phyloP scores from a whole-genome alignment of 495 filamentous ascomycete genomes.

The Amphirosellinia nigrospora region DNA sequence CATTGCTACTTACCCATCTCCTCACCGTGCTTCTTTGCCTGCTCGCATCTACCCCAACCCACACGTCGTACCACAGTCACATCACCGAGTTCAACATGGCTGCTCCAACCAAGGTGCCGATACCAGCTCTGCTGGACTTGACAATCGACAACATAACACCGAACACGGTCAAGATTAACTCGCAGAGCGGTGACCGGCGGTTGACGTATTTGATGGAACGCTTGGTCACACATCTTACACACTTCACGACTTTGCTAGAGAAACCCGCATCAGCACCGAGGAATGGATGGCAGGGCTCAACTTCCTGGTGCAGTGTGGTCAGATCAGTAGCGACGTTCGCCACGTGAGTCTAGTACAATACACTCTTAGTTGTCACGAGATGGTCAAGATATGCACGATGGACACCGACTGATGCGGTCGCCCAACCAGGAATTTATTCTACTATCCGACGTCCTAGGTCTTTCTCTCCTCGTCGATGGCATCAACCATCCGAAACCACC shows the following conservation, averaged over 20 bases:
- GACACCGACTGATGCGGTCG: background rate
- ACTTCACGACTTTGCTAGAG: slow-evolving; percentile 83
- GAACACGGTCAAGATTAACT: slow-evolving; percentile 76
- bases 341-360: slow-evolving; percentile 53
- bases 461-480: slow-evolving; percentile 86
- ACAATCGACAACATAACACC: slow-evolving; percentile 85
- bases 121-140: slow-evolving; percentile 66
- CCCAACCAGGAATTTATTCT: slow-evolving; percentile 84
- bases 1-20: background rate
- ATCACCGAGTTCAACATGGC: slow-evolving; percentile 16
- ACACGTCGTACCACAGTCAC: background rate
- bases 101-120: slow-evolving; percentile 12
- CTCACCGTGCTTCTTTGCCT: background rate
- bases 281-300: slow-evolving; percentile 80
- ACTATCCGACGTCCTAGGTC: slow-evolving; percentile 87
- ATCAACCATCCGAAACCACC: slow-evolving; percentile 91
- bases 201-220: slow-evolving; percentile 75
- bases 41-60: slow-evolving; percentile 8
- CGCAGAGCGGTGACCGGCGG: slow-evolving; percentile 67
- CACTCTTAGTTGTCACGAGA: background rate
- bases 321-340: slow-evolving; percentile 74
- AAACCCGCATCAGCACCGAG: slow-evolving; percentile 75
- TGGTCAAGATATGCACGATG: background rate
- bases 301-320: slow-evolving; percentile 75
- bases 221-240: slow-evolving; percentile 78